Percentiles rank a stretch among this genome's conserved stretches.
Conservation (phyloP, 768 basidiomycete genomes). For the Lactarius tabidus region DNA sequence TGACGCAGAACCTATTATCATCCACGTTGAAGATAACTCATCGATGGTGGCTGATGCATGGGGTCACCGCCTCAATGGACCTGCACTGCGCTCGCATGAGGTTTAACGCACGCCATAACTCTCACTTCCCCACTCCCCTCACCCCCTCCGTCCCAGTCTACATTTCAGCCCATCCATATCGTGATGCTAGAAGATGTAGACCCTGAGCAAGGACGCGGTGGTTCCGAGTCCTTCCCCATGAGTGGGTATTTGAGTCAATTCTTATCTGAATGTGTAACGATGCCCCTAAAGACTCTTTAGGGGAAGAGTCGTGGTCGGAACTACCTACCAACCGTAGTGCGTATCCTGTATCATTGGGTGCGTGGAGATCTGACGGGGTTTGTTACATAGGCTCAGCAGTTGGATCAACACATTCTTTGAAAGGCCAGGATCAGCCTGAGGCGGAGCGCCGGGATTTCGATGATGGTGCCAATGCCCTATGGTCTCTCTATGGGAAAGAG, state of each 20-base stretch:
- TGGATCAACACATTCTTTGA: neutral
- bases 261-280: neutral
- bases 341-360: neutral
- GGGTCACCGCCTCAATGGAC: too few species aligned
- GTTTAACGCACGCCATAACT: too few species aligned
- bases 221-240: accelerated
- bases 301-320: neutral
- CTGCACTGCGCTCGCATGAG: too few species aligned
- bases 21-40: neutral
- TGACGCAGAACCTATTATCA: neutral
- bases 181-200: neutral
- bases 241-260: neutral
- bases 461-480: slow-evolving; percentile 1
- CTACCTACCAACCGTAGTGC: neutral
- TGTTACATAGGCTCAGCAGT: neutral
- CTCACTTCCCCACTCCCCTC: neutral
- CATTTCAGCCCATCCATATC: neutral
- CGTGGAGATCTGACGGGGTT: neutral
- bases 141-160: accelerated
- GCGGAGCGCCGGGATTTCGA: slow-evolving; percentile 1
- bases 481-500: slow-evolving; percentile 4
- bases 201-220: neutral
- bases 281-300: neutral
- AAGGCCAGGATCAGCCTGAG: neutral
- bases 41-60: too few species aligned